Conservation (phyloP, 106 monocot genomes). For the Phalaenopsis aphrodite region DNA sequence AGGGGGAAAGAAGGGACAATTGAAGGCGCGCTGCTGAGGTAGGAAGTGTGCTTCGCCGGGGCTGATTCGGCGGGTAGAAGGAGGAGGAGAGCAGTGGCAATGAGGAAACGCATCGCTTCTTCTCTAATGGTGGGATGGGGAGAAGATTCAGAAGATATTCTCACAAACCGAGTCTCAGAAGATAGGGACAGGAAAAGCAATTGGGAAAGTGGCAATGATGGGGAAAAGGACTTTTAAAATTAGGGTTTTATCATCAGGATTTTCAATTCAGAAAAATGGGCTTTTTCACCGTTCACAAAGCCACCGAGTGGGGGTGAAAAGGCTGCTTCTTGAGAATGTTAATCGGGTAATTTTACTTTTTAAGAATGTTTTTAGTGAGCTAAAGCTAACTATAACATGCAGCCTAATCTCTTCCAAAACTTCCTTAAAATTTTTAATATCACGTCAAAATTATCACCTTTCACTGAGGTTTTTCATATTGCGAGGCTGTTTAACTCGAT, state of each 20-base stretch:
- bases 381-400: too few species aligned
- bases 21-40: not conserved
- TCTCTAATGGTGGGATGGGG: not conserved
- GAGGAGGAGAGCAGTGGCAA: not conserved
- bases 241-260: not conserved
- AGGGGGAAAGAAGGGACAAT: slow-evolving; percentile 65
- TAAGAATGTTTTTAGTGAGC: too few species aligned
- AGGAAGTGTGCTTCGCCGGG: slow-evolving; percentile 3
- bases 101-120: not conserved
- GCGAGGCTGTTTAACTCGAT: too few species aligned
- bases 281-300: not conserved
- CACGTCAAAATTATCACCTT: too few species aligned
- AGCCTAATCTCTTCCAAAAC: too few species aligned
- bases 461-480: too few species aligned
- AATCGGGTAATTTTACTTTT: too few species aligned
- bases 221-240: not conserved
- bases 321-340: too few species aligned
- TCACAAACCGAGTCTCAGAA: not conserved
- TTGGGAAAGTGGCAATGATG: not conserved
- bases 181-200: not conserved
- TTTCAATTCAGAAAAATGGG: not conserved
- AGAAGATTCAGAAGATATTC: not conserved
- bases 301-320: too few species aligned
- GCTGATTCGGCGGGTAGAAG: not conserved
- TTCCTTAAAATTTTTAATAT: too few species aligned